Base-by-base conservation (phyloP, 2,329 filamentous ascomycete genomes). In the Beauveria medogensis region DNA sequence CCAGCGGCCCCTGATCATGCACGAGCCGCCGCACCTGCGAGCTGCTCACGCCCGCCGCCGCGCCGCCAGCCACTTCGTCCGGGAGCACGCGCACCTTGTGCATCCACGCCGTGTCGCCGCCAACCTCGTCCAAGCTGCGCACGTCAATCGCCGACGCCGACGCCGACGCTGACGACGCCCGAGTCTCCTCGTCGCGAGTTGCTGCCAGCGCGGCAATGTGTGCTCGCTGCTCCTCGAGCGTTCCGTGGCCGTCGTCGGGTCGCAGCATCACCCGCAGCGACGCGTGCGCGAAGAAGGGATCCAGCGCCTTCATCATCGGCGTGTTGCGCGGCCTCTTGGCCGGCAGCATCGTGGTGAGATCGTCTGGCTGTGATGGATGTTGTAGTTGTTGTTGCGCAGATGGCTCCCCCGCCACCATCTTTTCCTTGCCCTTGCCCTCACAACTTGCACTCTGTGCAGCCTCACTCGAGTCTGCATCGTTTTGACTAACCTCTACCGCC, bases 181-280 rank as follows among this genome's bases (percentile, higher is more conserved):
- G 18, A 3, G 18, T 2, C 48, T 30, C 9, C n/a, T 5, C 34
- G 12, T 37, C 34, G 34, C 12, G 5, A 37, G 34, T 12, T 16
- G 34, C 57, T 37, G 34, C 57, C 59, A 92, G 68, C 8, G 68
- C 69, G 37, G 76, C 70, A 20, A 90, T 66, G 69, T 85, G 9
- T 78, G 62, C 74, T 37, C 76, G 28, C 76, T 79, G 48, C 70
- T 72, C 71, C 14, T 63, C 68, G n/a, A 62, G 60, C 0, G 62
- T 75, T 2, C 86, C 88, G 80, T 85, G 89, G 48, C 79, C 78
- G 26, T 80, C 81, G 55, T 82, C 82, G 1, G 84, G 78, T 51
- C 90, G 78, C 70, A 86, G 80, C 55, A 83, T 87, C 1, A 91
- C 85, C 14, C 84, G 77, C 57, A 92, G 72, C 60, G 78, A 76